Percentiles rank a stretch among this genome's conserved stretches.
These are phyloP conservation scores for Hibiscus tridactylites DNA, from an alignment of 345 rosid species.

Conservation along the genomic window DNA sequence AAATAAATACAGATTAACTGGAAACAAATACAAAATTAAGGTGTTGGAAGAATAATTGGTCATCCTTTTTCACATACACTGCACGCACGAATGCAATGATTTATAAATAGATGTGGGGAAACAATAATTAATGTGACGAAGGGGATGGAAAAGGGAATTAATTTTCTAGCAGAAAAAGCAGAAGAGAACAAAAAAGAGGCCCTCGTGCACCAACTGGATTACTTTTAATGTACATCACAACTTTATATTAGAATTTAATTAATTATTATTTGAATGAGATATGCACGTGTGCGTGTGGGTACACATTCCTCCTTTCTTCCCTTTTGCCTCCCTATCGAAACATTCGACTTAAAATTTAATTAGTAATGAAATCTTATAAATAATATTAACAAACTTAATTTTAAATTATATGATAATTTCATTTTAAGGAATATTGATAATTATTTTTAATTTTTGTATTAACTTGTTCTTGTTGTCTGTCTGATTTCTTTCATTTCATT, in stretches of 20 bases:
- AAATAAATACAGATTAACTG: not conserved
- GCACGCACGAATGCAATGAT: not conserved
- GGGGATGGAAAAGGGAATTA: not conserved
- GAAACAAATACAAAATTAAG: not conserved
- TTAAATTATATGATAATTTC: no score
- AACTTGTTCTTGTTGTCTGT: not conserved
- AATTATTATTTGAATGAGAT: no score
- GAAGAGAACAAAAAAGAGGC: constrained; percentile 53
- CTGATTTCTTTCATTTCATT: not conserved
- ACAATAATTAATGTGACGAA: constrained; percentile 11
- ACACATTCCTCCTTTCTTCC: constrained; percentile 21
- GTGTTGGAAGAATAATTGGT: not conserved
- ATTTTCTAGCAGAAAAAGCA: constrained; percentile 19
- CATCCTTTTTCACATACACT: not conserved
- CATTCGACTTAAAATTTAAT: no score
- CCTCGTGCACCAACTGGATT: constrained; percentile 62
- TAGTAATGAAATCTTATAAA: no score
- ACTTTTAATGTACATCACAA: constrained; percentile 29
- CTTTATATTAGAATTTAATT: constrained; percentile 12
- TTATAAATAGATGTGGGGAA: not conserved
- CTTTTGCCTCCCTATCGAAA: not conserved
- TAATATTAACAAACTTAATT: no score
- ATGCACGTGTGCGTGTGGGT: constrained; percentile 37
- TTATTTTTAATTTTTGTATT: not conserved
- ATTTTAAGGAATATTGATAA: no score